A percentile compares a stretch with the other conserved stretches of the same genome.
Evolutionary conservation across 2,329 filamentous ascomycete species (phyloP).

Genomic region (Hypoxylon sp.): DNA sequence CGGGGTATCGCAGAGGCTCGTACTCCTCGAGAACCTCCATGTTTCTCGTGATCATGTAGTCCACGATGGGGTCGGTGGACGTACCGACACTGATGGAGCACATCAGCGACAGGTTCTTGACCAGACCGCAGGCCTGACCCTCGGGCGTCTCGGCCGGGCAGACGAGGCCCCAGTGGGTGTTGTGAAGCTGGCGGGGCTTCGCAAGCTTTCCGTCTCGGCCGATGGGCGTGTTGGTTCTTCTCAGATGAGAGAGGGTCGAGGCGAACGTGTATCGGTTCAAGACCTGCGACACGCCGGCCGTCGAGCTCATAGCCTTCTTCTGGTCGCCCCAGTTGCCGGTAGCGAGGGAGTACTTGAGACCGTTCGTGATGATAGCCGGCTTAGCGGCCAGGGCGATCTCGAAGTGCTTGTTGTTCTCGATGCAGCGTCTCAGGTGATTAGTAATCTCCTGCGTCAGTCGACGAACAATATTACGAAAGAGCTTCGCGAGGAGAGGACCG

Average conservation of each 20-base stretch:
- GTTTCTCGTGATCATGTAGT: slow-evolving; percentile 94
- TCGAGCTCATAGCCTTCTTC: slow-evolving; percentile 95
- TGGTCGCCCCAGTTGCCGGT: slow-evolving; percentile 99
- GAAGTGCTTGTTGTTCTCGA: slow-evolving; percentile 89
- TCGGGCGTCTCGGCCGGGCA: slow-evolving; percentile 98
- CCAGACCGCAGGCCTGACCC: slow-evolving; percentile 96
- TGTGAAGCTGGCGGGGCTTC: slow-evolving; percentile 96
- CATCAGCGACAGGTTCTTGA: slow-evolving; percentile 98
- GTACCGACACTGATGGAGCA: slow-evolving; percentile 97
- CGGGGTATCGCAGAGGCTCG: slow-evolving; percentile 81
- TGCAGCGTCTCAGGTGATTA: slow-evolving; percentile 88
- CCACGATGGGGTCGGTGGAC: slow-evolving; percentile 85
- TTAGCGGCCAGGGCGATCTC: slow-evolving; percentile 92
- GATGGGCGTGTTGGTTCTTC: slow-evolving; percentile 96
- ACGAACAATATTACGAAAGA: slow-evolving; percentile 91
- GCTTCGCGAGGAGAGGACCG: slow-evolving; percentile 91
- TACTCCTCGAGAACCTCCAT: slow-evolving; percentile 99
- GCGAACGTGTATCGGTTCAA: slow-evolving; percentile 97
- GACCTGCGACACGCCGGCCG: slow-evolving; percentile 97
- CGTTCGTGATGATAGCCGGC: slow-evolving; percentile 88
- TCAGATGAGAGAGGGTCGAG: slow-evolving; percentile 94
- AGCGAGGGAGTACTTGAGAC: slow-evolving; percentile 93
- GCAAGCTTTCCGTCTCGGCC: slow-evolving; percentile 98
- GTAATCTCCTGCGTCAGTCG: slow-evolving; percentile 91
- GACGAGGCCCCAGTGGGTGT: slow-evolving; percentile 97